Evolutionary conservation across 2,329 filamentous ascomycete genomes (phyloP).

Genomic region (Microcera coccophila): DNA sequence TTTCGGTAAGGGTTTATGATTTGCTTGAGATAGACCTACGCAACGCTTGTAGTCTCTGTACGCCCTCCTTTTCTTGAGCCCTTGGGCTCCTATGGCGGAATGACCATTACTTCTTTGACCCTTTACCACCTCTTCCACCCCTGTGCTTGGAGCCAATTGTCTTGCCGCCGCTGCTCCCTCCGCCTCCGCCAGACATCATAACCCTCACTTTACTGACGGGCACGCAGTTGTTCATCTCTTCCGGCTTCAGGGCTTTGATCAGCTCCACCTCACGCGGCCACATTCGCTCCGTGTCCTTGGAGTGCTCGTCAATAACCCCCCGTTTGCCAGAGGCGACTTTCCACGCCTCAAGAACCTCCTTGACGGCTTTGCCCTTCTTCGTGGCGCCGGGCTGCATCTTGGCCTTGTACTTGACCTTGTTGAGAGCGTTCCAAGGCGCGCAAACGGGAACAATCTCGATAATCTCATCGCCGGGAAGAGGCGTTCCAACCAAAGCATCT

Average conservation of each 20-base stretch:
- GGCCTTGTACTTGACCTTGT: conserved; percentile 82
- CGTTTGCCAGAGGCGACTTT: conserved; percentile 58
- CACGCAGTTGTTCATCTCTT: conserved; percentile 76
- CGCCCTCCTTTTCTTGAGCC: background rate
- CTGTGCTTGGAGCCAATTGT: conserved; percentile 29
- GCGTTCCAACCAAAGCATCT: conserved; percentile 72
- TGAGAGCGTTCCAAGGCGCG: conserved; percentile 61
- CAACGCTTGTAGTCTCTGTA: background rate
- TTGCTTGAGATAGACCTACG: background rate
- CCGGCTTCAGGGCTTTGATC: conserved; percentile 73
- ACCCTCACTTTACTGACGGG: conserved; percentile 77
- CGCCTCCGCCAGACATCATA: conserved; percentile 60
- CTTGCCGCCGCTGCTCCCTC: conserved; percentile 40
- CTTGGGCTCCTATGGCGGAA: background rate
- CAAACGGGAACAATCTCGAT: conserved; percentile 63
- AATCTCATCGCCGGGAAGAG: conserved; percentile 78
- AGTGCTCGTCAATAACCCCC: conserved; percentile 57
- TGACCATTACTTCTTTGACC: conserved; percentile 39
- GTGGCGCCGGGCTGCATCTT: conserved; percentile 86
- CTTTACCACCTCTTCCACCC: conserved; percentile 37
- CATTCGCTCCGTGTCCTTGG: conserved; percentile 66
- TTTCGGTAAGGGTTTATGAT: background rate
- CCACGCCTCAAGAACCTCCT: conserved; percentile 85
- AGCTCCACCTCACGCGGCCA: conserved; percentile 85
- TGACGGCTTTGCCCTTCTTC: conserved; percentile 93